Evolutionary conservation across 805 yeast genomes (phyloP).

Genomic region (Candida railenensis): DNA sequence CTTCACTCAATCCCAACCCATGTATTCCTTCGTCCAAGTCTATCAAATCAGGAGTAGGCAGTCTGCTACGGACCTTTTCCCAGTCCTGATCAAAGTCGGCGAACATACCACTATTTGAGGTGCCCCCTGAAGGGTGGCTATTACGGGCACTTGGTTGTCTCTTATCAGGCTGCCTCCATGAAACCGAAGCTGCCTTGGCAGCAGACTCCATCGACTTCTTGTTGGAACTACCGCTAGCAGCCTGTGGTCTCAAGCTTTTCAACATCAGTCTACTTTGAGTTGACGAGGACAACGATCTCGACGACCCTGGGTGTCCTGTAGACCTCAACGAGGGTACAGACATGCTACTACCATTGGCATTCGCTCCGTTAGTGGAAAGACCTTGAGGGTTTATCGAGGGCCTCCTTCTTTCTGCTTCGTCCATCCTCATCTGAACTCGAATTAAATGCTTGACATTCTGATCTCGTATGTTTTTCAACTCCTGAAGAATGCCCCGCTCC

Average conservation of each 20-base stretch:
- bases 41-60: constrained; percentile 52
- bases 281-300: constrained; percentile 8
- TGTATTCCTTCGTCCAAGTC: constrained; percentile 65
- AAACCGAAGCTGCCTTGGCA: constrained; percentile 1
- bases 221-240: neutral
- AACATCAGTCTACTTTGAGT: constrained; percentile 3
- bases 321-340: constrained; percentile 17
- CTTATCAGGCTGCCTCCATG: constrained; percentile 8
- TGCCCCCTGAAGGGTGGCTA: neutral
- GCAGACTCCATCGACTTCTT: constrained; percentile 2
- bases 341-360: constrained; percentile 8
- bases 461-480: constrained; percentile 37
- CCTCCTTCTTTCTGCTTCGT: constrained; percentile 30
- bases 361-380: constrained; percentile 10
- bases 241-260: constrained; percentile 2
- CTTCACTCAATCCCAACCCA: constrained; percentile 3
- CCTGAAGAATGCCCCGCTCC: constrained; percentile 25
- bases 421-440: constrained; percentile 39
- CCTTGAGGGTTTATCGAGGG: constrained; percentile 10
- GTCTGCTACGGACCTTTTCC: constrained; percentile 20
- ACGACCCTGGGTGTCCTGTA: constrained; percentile 4
- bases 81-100: constrained; percentile 42
- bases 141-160: neutral
- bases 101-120: constrained; percentile 14
- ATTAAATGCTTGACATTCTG: constrained; percentile 43